These are phyloP conservation scores for Mortierella hygrophila DNA, from an alignment of 192 early-diverging fungal genomes.

Conservation along the genomic window DNA sequence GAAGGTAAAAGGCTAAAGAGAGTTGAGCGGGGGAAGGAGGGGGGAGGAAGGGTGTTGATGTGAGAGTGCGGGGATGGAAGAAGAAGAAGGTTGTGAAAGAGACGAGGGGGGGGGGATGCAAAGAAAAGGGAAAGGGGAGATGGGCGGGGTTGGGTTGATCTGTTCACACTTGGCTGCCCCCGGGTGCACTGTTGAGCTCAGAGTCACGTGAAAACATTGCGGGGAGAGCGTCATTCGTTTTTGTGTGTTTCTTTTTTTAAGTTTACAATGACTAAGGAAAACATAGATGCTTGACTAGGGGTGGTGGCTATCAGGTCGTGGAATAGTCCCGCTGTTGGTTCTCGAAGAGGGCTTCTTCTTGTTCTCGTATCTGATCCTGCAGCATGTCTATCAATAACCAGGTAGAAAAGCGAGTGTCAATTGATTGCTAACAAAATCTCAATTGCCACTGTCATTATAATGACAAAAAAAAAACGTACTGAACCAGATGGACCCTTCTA, in stretches of 20 bases:
- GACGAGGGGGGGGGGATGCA: conserved; percentile 13
- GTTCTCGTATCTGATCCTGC: conserved; percentile 42
- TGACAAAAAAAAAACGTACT: conserved; percentile 18
- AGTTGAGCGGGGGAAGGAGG: neutral
- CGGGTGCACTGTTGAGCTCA: conserved; percentile 26
- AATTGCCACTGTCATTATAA: too few species aligned
- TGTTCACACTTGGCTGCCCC: conserved; percentile 1
- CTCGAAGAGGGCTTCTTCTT: conserved; percentile 13
- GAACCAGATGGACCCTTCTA: conserved; percentile 43
- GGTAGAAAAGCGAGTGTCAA: neutral
- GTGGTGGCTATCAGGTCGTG: neutral
- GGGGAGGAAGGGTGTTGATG: neutral
- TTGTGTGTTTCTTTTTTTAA: neutral
- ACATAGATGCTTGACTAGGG: neutral
- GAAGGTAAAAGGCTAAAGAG: neutral
- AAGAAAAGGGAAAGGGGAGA: conserved; percentile 4
- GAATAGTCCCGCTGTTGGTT: neutral
- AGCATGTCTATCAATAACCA: conserved; percentile 16
- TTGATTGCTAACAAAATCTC: neutral
- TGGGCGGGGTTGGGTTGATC: conserved; percentile 16
- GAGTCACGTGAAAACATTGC: conserved; percentile 36
- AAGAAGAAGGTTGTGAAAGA: neutral
- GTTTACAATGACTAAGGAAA: neutral
- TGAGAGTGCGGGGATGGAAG: neutral
- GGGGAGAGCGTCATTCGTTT: conserved; percentile 9